Percentiles rank a stretch among this genome's conserved stretches.
Evolutionary conservation across 2,329 filamentous ascomycete species (phyloP).

Genomic region (Lachnellula hyalina): DNA sequence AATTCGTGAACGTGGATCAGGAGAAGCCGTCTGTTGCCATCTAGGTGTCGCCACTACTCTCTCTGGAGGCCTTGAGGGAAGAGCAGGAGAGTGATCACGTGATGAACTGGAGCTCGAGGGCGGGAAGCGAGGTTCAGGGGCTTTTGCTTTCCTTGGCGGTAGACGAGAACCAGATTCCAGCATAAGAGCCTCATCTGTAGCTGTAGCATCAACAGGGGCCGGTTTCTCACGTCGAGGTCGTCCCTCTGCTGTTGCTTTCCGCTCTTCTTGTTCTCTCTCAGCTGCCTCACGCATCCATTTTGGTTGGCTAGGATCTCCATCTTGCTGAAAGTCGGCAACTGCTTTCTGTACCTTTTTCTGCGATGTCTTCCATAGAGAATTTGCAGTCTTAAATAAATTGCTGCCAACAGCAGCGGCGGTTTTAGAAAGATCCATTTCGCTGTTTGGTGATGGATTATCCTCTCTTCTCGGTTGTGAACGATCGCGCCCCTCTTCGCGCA

Average conservation of each 20-base stretch:
- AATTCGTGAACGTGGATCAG: constrained; percentile 55
- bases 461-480: constrained; percentile 42
- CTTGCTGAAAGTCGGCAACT: constrained; percentile 76
- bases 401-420: constrained; percentile 76
- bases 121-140: constrained; percentile 19
- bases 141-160: constrained; percentile 37
- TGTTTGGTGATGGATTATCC: constrained; percentile 50
- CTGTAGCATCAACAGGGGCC: constrained; percentile 27
- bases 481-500: constrained; percentile 48
- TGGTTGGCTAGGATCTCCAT: constrained; percentile 72
- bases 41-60: constrained; percentile 46
- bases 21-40: constrained; percentile 49
- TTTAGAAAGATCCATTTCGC: constrained; percentile 71
- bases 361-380: constrained; percentile 89
- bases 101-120: constrained; percentile 21
- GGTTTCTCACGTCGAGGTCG: constrained; percentile 19
- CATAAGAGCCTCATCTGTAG: constrained; percentile 73
- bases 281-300: constrained; percentile 86
- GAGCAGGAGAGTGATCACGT: constrained; percentile 46
- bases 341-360: constrained; percentile 91
- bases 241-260: constrained; percentile 31
- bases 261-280: constrained; percentile 33
- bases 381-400: constrained; percentile 87
- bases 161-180: constrained; percentile 62
- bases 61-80: constrained; percentile 38